A percentile compares a stretch with the other conserved stretches of the same genome.
These are phyloP conservation scores for Penicillium sp. DNA, from an alignment of 2,329 filamentous ascomycete species.

Conservation along the genomic window DNA sequence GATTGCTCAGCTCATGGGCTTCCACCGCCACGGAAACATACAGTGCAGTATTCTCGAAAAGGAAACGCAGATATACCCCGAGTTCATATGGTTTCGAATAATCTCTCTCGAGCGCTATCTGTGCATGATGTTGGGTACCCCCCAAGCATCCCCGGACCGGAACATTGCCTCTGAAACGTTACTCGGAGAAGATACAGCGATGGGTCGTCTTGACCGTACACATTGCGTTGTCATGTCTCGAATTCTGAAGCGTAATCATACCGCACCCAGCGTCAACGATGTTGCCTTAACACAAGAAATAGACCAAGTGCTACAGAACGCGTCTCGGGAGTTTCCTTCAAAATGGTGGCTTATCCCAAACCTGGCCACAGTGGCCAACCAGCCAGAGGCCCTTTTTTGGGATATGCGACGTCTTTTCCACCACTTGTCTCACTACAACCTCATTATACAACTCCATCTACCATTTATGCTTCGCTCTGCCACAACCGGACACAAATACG, in stretches of 20 bases:
- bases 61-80: conserved; percentile 17
- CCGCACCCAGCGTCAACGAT: conserved; percentile 31
- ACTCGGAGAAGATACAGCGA: conserved; percentile 34
- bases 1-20: conserved; percentile 49
- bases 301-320: conserved; percentile 44
- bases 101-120: conserved; percentile 45
- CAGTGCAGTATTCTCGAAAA: conserved; percentile 13
- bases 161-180: conserved; percentile 54
- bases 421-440: conserved; percentile 57
- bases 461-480: conserved; percentile 56
- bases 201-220: conserved; percentile 53
- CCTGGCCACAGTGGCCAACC: conserved; percentile 7
- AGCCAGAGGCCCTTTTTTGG: conserved; percentile 21
- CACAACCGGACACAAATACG: conserved; percentile 39
- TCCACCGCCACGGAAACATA: conserved; percentile 42
- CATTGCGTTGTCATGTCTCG: conserved; percentile 51
- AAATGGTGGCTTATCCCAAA: conserved; percentile 53
- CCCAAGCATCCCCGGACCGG: conserved; percentile 35
- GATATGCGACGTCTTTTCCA: conserved; percentile 47
- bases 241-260: conserved; percentile 38
- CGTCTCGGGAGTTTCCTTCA: conserved; percentile 44
- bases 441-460: conserved; percentile 59
- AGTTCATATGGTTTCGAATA: conserved; percentile 46
- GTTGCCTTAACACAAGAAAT: conserved; percentile 39
- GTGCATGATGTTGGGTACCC: conserved; percentile 48